These are phyloP conservation scores for Ogataea pignaliae DNA, from an alignment of 805 yeast genomes.

Conservation along the genomic window DNA sequence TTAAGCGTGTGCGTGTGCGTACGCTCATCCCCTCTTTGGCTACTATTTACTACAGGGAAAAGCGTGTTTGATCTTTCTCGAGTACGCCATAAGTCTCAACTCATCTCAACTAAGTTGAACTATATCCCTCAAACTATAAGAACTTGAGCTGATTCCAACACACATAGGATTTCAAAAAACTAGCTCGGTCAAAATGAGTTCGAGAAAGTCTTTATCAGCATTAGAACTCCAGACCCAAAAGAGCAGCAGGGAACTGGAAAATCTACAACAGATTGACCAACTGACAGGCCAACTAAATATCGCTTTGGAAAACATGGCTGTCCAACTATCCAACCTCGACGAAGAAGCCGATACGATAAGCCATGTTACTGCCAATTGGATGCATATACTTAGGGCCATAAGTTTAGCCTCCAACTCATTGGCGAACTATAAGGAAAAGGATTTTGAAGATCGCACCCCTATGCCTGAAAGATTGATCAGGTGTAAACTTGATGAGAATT, in stretches of 20 bases:
- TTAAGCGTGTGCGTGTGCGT: no score
- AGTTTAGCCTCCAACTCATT: slow-evolving; percentile 56
- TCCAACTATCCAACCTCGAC: slow-evolving; percentile 42
- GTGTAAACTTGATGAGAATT: slow-evolving; percentile 44
- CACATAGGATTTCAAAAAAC: no score
- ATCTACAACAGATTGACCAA: slow-evolving; percentile 42
- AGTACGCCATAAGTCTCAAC: no score
- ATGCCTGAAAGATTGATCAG: slow-evolving; percentile 66
- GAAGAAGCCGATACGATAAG: slow-evolving; percentile 61
- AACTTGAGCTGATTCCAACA: no score
- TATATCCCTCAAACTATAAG: no score
- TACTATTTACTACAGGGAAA: no score
- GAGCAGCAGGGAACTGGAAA: slow-evolving; percentile 48
- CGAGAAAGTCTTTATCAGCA: no score
- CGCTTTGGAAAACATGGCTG: slow-evolving; percentile 46
- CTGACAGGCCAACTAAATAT: slow-evolving; percentile 41
- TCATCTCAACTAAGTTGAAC: no score
- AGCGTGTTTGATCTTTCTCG: no score
- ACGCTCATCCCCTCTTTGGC: no score
- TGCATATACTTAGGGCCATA: slow-evolving; percentile 53
- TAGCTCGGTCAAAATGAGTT: no score
- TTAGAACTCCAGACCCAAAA: slow-evolving; percentile 21
- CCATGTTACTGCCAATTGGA: slow-evolving; percentile 60
- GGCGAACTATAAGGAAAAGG: slow-evolving; percentile 38
- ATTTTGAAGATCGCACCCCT: slow-evolving; percentile 42